phyloP scores from a whole-genome alignment of 768 basidiomycete genomes.

The Kwoniella europaea region DNA sequence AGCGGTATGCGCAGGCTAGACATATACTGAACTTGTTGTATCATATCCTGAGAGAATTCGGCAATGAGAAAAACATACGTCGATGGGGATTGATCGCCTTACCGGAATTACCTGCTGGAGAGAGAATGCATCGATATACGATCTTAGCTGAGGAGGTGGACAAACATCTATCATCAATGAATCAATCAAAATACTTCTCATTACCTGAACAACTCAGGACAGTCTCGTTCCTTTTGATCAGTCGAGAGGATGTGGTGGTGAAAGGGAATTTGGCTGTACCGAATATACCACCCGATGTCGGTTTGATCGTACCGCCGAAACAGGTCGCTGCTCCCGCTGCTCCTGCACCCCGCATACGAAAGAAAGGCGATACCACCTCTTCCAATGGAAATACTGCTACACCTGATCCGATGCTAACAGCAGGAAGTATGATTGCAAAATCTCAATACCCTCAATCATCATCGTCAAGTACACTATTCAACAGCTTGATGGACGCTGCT shows the following conservation, averaged over 20 bases:
- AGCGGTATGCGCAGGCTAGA: conserved; percentile 15
- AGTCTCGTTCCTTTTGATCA: background rate
- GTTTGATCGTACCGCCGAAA: background rate
- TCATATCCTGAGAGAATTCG: conserved; percentile 26
- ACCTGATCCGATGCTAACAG: background rate
- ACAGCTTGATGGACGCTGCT: conserved; percentile 4
- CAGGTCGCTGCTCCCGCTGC: background rate
- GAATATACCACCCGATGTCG: background rate
- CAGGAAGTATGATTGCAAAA: background rate
- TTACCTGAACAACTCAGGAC: background rate
- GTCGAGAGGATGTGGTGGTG: background rate
- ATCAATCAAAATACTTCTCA: conserved; percentile 25
- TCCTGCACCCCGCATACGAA: background rate
- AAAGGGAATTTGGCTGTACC: background rate
- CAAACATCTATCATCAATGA: conserved; percentile 2
- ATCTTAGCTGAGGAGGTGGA: conserved; percentile 31
- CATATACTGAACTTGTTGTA: conserved; percentile 41
- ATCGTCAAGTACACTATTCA: background rate
- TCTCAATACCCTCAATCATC: background rate
- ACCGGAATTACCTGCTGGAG: conserved; percentile 29
- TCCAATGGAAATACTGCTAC: background rate
- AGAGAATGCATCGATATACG: conserved; percentile 21
- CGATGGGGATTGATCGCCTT: conserved; percentile 39
- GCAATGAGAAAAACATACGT: background rate
- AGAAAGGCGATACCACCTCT: background rate